Conservation (phyloP, 2,329 filamentous ascomycete genomes). For the Dryadomyces quercus-mongolicae region DNA sequence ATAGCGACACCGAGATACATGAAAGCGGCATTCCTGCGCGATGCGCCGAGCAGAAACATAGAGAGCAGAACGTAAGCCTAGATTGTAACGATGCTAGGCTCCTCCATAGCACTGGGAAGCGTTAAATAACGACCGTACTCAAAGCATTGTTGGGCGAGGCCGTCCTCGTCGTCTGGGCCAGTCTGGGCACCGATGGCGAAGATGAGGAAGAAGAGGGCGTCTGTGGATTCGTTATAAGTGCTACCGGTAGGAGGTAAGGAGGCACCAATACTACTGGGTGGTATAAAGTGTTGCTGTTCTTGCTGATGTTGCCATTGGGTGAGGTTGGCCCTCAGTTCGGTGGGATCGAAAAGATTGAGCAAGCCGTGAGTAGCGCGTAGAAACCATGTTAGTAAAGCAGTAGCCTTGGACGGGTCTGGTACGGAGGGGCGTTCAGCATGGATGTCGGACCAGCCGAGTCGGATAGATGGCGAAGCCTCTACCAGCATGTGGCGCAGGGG, state of each 20-base stretch:
- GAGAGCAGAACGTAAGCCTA: constrained; percentile 42
- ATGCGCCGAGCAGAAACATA: constrained; percentile 47
- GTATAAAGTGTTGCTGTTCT: constrained; percentile 11
- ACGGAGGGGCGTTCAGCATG: constrained; percentile 1
- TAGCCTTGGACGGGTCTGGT: constrained; percentile 15
- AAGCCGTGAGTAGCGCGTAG: constrained; percentile 16
- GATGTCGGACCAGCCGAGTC: too few species aligned
- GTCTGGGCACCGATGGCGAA: constrained; percentile 14
- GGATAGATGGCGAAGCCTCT: constrained; percentile 17
- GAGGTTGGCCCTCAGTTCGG: constrained; percentile 16
- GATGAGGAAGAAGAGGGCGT: constrained; percentile 11
- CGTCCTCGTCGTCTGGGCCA: constrained; percentile 8
- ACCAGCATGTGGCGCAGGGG: constrained; percentile 21
- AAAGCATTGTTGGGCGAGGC: constrained; percentile 11
- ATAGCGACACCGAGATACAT: constrained; percentile 51
- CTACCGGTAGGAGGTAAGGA: too few species aligned
- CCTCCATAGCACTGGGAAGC: constrained; percentile 37
- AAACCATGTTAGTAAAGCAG: constrained; percentile 20
- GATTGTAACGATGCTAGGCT: constrained; percentile 40
- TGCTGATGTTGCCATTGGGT: constrained; percentile 17
- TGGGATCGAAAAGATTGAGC: constrained; percentile 20
- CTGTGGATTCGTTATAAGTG: constrained; percentile 2
- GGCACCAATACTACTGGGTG: too few species aligned
- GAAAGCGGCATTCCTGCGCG: constrained; percentile 46
- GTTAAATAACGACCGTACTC: constrained; percentile 19